These are phyloP conservation scores for Penicillium capsulatum DNA, from an alignment of 2,329 filamentous ascomycete species.

Conservation along the genomic window DNA sequence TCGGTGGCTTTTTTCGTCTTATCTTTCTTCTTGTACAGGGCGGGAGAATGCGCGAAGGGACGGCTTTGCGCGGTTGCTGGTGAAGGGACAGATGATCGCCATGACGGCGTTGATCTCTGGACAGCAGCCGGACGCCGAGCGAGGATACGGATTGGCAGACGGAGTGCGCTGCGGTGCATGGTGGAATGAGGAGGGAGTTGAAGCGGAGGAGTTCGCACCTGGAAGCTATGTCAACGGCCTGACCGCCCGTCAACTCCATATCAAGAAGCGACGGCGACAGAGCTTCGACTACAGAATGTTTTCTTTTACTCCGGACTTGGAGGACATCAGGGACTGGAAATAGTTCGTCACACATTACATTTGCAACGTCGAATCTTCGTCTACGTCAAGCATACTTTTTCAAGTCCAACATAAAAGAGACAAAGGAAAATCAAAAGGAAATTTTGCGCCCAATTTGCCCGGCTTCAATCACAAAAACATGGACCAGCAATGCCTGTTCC, in stretches of 20 bases:
- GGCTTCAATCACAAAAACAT: slow-evolving; percentile 27
- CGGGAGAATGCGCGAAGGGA: slow-evolving; percentile 43
- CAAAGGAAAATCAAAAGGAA: slow-evolving; percentile 20
- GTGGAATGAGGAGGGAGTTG: slow-evolving; percentile 4
- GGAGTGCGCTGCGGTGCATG: slow-evolving; percentile 16
- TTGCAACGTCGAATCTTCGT: slow-evolving; percentile 29
- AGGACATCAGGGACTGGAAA: slow-evolving; percentile 2
- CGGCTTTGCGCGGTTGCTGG: slow-evolving; percentile 4
- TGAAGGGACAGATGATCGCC: neutral
- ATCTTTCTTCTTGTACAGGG: slow-evolving; percentile 52
- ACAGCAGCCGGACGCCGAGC: neutral
- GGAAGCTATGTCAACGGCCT: no score
- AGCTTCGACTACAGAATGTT: no score
- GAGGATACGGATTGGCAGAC: slow-evolving; percentile 3
- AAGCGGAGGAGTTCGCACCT: neutral
- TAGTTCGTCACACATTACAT: slow-evolving; percentile 32
- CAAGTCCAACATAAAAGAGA: slow-evolving; percentile 8
- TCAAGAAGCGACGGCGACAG: no score
- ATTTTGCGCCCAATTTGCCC: slow-evolving; percentile 25
- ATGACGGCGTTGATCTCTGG: neutral
- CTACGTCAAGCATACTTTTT: slow-evolving; percentile 32
- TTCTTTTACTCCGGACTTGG: no score
- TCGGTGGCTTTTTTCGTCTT: slow-evolving; percentile 42
- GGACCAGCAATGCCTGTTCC: slow-evolving; percentile 15
- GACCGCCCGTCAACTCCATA: neutral